Evolutionary conservation across 345 rosid species (phyloP), one percentile per base, ranked within the genome.

Genomic region (Dovyalis caffra): DNA sequence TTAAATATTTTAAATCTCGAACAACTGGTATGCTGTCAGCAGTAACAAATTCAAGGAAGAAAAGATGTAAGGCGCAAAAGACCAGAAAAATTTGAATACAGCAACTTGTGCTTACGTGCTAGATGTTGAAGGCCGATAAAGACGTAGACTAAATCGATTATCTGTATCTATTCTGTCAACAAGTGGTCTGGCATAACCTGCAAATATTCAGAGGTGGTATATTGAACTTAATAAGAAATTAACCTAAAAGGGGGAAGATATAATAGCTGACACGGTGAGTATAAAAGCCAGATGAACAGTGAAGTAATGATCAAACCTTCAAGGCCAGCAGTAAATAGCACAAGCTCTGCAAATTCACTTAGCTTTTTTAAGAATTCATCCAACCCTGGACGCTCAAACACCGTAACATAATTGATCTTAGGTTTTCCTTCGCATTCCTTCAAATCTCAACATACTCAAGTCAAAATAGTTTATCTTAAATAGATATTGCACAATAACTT

Each of bases 181-280:
- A 60, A 96, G 98, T 0, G 99, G 99, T 74, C 91, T 90, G 51
- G 99, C 99, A 84, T 96, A 96, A 64, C 98, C 98, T 96, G 88
- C 60, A 51, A 12, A 45, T 60, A 31, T 23, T 23, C 37, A 73
- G 53, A 70, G 31, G 64, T 64, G 28, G 23, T 58, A 56, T 56
- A 65, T 5, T 47, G 1, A 47, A 32, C 57, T 26, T 37, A 43
- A 57, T 72, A 34, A 25, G 72, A 67, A 70, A 60, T 20, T 6
- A 12, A 71, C 7, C 8, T 56, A 25, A 23, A 33, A 32, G 60
- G 29, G 31, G 38, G 65, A 32, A 15, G 25, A 38, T 38, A 60
- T 43, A 60, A 25, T 34, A 67, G 53, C 20, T 5, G 0, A 71
- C 5, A 28, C 26, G 25, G 28, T 14, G 15, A 71, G 20, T 9